Conservation (phyloP, 176 grass and related monocot species). For the Musa beccarii region DNA sequence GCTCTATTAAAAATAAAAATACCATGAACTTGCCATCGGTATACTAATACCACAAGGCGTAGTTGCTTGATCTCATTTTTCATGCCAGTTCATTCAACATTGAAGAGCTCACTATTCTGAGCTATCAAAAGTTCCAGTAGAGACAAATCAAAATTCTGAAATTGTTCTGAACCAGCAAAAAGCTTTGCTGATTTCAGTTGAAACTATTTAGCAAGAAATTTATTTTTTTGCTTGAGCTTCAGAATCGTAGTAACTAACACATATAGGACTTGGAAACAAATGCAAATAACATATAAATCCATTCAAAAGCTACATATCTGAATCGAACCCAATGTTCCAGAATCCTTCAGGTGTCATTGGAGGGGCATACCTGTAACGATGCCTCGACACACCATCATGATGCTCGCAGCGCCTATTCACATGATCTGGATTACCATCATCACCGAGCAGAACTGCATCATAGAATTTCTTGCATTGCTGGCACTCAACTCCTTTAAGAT, state of each 20-base stretch:
- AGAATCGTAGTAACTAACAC: neutral
- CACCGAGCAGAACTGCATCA: constrained; percentile 41
- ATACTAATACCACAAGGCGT: no score
- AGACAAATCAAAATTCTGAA: neutral
- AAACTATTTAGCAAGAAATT: neutral
- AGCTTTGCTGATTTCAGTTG: neutral
- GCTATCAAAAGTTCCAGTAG: no score
- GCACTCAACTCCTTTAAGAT: constrained; percentile 37
- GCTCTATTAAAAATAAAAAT: no score
- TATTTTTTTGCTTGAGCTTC: neutral
- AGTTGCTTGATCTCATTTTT: no score
- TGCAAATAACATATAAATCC: neutral
- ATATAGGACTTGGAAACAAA: neutral
- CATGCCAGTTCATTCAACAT: no score
- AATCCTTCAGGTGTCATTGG: constrained; percentile 93
- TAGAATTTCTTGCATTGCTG: constrained; percentile 98
- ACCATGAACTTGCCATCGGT: no score
- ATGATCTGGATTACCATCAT: neutral
- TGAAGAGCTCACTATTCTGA: no score
- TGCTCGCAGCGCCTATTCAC: constrained; percentile 33
- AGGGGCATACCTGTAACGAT: constrained; percentile 77
- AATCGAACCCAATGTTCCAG: constrained; percentile 99
- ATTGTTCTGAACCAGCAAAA: neutral
- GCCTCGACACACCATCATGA: constrained; percentile 94
- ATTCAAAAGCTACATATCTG: constrained; percentile 41